Conservation (phyloP, 1,139 yeast genomes). For the Suhomyces yuchorum region DNA sequence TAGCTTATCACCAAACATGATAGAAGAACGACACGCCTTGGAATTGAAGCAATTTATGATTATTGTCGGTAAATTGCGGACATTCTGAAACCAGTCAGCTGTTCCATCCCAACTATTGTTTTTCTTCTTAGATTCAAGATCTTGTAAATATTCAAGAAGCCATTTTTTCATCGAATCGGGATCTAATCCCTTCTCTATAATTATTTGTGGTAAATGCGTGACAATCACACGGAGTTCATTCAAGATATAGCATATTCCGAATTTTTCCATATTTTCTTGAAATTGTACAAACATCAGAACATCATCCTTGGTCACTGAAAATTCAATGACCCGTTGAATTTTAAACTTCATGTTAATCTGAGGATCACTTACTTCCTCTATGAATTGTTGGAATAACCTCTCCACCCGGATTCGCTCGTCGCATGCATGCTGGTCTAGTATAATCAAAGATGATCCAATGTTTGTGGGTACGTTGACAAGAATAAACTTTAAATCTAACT, state of each 20-base stretch:
- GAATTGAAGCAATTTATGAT: slow-evolving; percentile 55
- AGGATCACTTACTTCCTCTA: slow-evolving; percentile 21
- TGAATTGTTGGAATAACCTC: slow-evolving; percentile 34
- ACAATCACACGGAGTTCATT: slow-evolving; percentile 15
- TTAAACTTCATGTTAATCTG: slow-evolving; percentile 17
- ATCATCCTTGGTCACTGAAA: slow-evolving; percentile 33
- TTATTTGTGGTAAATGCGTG: slow-evolving; percentile 45
- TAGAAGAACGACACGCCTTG: slow-evolving; percentile 70
- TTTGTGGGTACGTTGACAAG: slow-evolving; percentile 31
- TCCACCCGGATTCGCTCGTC: slow-evolving; percentile 72
- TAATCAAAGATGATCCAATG: slow-evolving; percentile 27
- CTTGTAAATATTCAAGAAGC: slow-evolving; percentile 45
- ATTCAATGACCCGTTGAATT: slow-evolving; percentile 16
- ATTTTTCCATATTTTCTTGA: slow-evolving; percentile 27
- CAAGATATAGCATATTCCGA: slow-evolving; percentile 38
- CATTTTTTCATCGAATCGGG: slow-evolving; percentile 31
- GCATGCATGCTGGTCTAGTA: slow-evolving; percentile 78
- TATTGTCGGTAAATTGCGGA: slow-evolving; percentile 45
- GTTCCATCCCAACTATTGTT: slow-evolving; percentile 3
- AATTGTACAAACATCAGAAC: slow-evolving; percentile 30
- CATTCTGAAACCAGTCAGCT: slow-evolving; percentile 18
- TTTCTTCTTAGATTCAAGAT: slow-evolving; percentile 33
- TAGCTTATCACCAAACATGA: slow-evolving; percentile 71
- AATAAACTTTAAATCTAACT: slow-evolving; percentile 63
- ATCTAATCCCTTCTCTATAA: slow-evolving; percentile 33